Evolutionary conservation across 805 yeast genomes (phyloP).

Genomic region (Candida qinlingensis): DNA sequence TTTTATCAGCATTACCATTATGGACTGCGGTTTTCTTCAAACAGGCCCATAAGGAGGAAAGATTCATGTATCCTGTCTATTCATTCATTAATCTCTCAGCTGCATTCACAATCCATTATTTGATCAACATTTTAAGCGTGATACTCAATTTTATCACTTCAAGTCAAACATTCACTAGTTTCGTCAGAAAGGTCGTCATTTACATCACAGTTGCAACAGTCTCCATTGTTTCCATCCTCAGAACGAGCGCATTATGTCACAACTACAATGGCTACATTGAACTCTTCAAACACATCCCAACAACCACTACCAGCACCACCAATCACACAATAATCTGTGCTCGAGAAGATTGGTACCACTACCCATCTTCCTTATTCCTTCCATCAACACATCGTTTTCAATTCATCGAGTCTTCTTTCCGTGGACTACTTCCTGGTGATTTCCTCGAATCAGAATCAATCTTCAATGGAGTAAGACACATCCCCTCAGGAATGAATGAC

Average conservation of each 20-base stretch:
- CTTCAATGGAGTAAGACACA: constrained; percentile 34
- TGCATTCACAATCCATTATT: constrained; percentile 38
- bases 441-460: constrained; percentile 45
- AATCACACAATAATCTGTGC: constrained; percentile 46
- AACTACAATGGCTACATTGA: constrained; percentile 42
- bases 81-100: constrained; percentile 62
- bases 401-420: constrained; percentile 73
- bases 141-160: neutral
- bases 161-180: neutral
- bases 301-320: constrained; percentile 12
- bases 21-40: constrained; percentile 65
- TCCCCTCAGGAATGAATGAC: constrained; percentile 72
- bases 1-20: constrained; percentile 46
- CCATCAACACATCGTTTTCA: constrained; percentile 56
- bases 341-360: constrained; percentile 96
- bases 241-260: constrained; percentile 54
- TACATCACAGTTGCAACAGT: constrained; percentile 11
- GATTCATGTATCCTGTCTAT: constrained; percentile 84
- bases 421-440: constrained; percentile 86
- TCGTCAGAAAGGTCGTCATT: neutral
- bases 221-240: constrained; percentile 33
- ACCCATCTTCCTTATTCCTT: constrained; percentile 81
- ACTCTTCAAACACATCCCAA: constrained; percentile 44
- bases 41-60: constrained; percentile 92
- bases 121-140: constrained; percentile 9